These are phyloP conservation scores for Trametes pubescens DNA, from an alignment of 1,284 basidiomycete genomes.

Conservation along the genomic window DNA sequence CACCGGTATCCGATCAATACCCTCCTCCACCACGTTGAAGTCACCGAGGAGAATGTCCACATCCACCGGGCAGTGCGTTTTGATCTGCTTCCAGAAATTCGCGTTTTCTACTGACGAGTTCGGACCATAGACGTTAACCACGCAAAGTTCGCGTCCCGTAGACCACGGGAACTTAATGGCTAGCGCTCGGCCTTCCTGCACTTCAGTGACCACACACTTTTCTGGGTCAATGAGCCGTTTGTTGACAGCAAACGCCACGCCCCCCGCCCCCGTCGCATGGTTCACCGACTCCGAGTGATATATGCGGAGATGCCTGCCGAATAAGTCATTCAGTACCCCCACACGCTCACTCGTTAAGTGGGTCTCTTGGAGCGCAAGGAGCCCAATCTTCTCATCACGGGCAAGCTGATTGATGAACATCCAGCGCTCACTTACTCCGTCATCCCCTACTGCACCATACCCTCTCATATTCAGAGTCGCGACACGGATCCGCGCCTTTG, in stretches of 20 bases:
- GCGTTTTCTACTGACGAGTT: neutral
- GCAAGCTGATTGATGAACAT: neutral
- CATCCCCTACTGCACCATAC: neutral
- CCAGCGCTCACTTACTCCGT: neutral
- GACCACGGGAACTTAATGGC: neutral
- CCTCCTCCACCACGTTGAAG: neutral
- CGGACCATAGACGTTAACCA: neutral
- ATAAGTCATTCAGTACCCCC: neutral
- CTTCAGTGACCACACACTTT: neutral
- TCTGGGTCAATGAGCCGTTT: neutral
- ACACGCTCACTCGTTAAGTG: neutral
- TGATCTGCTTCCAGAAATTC: neutral
- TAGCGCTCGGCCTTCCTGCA: neutral
- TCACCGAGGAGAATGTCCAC: neutral
- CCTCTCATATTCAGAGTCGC: constrained; percentile 1
- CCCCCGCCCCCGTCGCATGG: neutral
- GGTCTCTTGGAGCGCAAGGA: constrained; percentile 1
- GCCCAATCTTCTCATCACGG: neutral
- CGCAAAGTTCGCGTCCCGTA: neutral
- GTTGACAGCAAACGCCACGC: neutral
- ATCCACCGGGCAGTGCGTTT: neutral
- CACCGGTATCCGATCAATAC: neutral
- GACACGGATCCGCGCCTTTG: neutral
- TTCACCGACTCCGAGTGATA: too few species aligned
- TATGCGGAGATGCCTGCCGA: neutral